Conservation (phyloP, 2,329 filamentous ascomycete species). For the Trichoderma sp. region DNA sequence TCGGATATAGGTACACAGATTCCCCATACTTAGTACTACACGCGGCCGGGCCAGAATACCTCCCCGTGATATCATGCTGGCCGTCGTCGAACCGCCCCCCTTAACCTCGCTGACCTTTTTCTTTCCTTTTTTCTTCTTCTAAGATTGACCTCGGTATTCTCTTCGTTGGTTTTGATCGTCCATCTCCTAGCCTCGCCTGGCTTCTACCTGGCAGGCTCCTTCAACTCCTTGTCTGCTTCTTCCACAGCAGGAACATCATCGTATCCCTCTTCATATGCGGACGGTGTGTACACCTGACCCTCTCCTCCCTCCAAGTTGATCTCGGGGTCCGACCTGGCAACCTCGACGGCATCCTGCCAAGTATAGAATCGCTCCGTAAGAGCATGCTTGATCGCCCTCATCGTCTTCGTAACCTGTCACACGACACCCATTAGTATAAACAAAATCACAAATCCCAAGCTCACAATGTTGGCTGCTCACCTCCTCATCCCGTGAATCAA, state of each 20-base stretch:
- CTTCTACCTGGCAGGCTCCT: slow-evolving; percentile 1
- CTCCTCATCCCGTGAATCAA: slow-evolving; percentile 57
- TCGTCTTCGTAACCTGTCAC: slow-evolving; percentile 68
- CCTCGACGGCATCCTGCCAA: slow-evolving; percentile 71
- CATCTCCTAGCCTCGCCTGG: background rate
- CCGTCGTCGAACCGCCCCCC: background rate
- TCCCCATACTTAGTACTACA: background rate
- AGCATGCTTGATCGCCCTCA: slow-evolving; percentile 77
- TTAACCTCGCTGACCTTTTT: background rate
- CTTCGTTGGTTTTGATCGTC: background rate
- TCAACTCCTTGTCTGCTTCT: background rate
- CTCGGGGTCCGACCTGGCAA: slow-evolving; percentile 65
- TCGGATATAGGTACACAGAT: background rate
- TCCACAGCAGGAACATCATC: slow-evolving; percentile 23
- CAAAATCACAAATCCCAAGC: background rate
- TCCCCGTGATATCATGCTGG: background rate
- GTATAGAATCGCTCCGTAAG: slow-evolving; percentile 86
- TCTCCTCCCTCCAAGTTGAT: slow-evolving; percentile 54
- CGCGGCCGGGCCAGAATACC: background rate
- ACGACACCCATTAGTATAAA: slow-evolving; percentile 12
- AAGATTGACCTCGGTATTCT: background rate
- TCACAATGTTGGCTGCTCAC: slow-evolving; percentile 47
- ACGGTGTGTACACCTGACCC: slow-evolving; percentile 50
- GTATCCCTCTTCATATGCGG: slow-evolving; percentile 37
- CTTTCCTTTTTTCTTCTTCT: background rate